phyloP scores from a whole-genome alignment of 2,329 filamentous ascomycete genomes.

The Ceratocystis destructans region DNA sequence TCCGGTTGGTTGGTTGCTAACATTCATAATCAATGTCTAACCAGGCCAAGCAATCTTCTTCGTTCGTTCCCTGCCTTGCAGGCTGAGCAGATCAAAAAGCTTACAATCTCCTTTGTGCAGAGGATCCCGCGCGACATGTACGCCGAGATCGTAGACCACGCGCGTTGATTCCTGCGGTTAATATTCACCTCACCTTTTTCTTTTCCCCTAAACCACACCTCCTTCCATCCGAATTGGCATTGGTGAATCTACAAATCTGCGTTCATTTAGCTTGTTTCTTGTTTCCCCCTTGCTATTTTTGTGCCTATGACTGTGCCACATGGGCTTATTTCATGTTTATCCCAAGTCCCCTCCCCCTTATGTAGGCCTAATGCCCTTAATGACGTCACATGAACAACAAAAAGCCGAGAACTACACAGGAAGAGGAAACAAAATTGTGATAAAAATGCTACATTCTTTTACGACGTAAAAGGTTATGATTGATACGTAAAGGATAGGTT shows the following conservation, averaged over 20 bases:
- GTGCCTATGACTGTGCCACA: no score
- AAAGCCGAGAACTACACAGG: not conserved
- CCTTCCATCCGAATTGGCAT: not conserved
- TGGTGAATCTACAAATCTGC: not conserved
- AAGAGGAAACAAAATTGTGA: not conserved
- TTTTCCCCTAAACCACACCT: not conserved
- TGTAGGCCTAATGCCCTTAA: no score
- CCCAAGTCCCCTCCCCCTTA: no score
- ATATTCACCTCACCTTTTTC: not conserved
- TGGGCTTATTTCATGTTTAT: no score
- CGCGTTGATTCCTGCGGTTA: constrained; percentile 39
- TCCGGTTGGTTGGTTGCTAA: no score
- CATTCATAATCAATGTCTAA: no score
- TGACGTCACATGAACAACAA: not conserved
- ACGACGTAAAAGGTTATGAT: not conserved
- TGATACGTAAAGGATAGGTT: not conserved
- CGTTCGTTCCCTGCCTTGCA: constrained; percentile 74
- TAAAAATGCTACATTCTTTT: not conserved
- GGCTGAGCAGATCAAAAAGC: constrained; percentile 67
- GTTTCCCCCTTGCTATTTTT: no score
- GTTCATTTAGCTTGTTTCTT: no score
- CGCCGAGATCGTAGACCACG: constrained; percentile 76
- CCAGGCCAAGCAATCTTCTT: constrained; percentile 81
- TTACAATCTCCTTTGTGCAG: constrained; percentile 73
- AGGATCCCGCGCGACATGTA: constrained; percentile 89